phyloP scores from a whole-genome alignment of 352 stramenopile genomes.

The Hyaloperonospora arabidopsidis region DNA sequence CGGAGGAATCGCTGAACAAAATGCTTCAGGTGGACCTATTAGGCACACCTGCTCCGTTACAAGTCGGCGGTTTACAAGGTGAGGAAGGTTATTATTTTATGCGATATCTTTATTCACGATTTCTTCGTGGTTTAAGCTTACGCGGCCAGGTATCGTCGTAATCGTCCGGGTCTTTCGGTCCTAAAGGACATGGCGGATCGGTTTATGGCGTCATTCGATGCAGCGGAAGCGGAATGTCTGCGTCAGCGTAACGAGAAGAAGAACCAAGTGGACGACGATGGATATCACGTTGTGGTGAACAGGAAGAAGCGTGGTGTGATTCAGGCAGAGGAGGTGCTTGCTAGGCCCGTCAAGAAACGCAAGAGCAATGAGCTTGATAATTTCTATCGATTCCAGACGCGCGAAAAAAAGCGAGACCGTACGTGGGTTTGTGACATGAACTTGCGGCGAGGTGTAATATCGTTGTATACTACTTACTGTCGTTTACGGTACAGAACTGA shows the following conservation, averaged over 20 bases:
- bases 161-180: slow-evolving; percentile 51
- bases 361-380: slow-evolving; percentile 76
- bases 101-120: slow-evolving; percentile 1
- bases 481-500: slow-evolving; percentile 45
- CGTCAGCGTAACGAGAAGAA: slow-evolving; percentile 66
- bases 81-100: background rate
- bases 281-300: slow-evolving; percentile 77
- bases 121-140: slow-evolving; percentile 25
- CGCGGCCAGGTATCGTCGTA: slow-evolving; percentile 53
- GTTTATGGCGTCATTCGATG: slow-evolving; percentile 75
- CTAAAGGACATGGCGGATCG: slow-evolving; percentile 63
- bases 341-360: slow-evolving; percentile 64
- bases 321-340: slow-evolving; percentile 42
- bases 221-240: slow-evolving; percentile 52
- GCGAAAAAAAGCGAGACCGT: slow-evolving; percentile 82
- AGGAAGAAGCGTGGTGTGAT: slow-evolving; percentile 62
- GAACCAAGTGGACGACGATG: slow-evolving; percentile 72
- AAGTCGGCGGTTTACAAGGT: slow-evolving; percentile 33
- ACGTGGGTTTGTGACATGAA: slow-evolving; percentile 21
- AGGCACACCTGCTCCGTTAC: slow-evolving; percentile 23
- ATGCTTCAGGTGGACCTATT: slow-evolving; percentile 38
- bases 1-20: slow-evolving; percentile 45
- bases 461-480: background rate
- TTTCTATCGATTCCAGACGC: slow-evolving; percentile 84
- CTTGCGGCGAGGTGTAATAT: too few species aligned